Conservation (phyloP, 2,329 filamentous ascomycete species). For the Penicillium sp. region DNA sequence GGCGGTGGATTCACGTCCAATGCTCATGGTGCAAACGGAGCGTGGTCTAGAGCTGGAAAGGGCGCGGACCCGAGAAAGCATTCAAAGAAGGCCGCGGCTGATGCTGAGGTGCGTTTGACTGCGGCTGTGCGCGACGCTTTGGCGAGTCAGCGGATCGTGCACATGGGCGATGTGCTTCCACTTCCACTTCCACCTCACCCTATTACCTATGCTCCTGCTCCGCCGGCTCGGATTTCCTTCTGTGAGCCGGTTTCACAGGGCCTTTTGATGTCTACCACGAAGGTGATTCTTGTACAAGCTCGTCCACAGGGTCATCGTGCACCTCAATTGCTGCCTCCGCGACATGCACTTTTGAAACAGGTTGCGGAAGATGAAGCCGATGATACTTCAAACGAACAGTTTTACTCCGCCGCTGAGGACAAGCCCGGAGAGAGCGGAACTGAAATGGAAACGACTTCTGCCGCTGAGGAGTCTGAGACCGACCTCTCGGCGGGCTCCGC, state of each 20-base stretch:
- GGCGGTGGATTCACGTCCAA: constrained; percentile 58
- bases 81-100: constrained; percentile 34
- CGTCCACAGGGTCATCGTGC: constrained; percentile 41
- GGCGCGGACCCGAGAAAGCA: constrained; percentile 31
- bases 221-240: constrained; percentile 83
- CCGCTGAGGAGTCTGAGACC: constrained; percentile 62
- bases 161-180: constrained; percentile 78
- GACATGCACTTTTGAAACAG: constrained; percentile 58
- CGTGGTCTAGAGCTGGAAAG: constrained; percentile 36
- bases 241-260: constrained; percentile 95
- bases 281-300: constrained; percentile 71
- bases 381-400: constrained; percentile 84
- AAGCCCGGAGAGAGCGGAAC: constrained; percentile 47
- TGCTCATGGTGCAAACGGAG: constrained; percentile 39
- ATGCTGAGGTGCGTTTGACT: constrained; percentile 59
- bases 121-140: constrained; percentile 72
- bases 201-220: constrained; percentile 78
- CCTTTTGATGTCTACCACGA: constrained; percentile 70
- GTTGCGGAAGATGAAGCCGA: constrained; percentile 63
- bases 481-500: constrained; percentile 50
- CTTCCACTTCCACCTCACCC: constrained; percentile 75
- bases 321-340: constrained; percentile 47
- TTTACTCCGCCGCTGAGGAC: constrained; percentile 89
- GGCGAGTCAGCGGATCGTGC: constrained; percentile 70
- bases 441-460: constrained; percentile 54